Conservation (phyloP, 2,329 filamentous ascomycete genomes). For the Beauveria caledonica region DNA sequence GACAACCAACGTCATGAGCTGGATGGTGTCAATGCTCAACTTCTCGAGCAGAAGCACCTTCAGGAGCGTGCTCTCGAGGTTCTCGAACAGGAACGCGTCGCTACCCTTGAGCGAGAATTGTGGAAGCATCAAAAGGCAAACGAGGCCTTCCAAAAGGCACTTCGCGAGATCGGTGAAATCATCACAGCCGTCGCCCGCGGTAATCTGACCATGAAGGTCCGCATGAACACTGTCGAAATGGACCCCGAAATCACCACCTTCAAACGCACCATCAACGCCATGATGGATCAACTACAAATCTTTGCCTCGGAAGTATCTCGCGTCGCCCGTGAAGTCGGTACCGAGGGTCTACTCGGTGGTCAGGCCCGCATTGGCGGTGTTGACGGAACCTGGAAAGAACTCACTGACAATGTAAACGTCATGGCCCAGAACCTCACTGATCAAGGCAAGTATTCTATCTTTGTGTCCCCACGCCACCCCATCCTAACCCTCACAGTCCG, state of each 20-base stretch:
- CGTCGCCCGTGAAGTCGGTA: conserved; percentile 90
- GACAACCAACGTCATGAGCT: conserved; percentile 81
- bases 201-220: conserved; percentile 92
- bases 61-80: conserved; percentile 75
- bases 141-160: conserved; percentile 93
- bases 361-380: conserved; percentile 92
- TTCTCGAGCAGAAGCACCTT: conserved; percentile 76
- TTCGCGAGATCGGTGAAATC: conserved; percentile 94
- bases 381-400: conserved; percentile 94
- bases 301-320: conserved; percentile 95
- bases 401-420: conserved; percentile 83
- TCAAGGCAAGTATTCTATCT: conserved; percentile 43
- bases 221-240: conserved; percentile 93
- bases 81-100: conserved; percentile 81
- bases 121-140: conserved; percentile 98
- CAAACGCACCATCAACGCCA: conserved; percentile 96
- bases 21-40: conserved; percentile 74
- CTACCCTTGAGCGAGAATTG: conserved; percentile 82
- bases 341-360: conserved; percentile 86
- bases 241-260: conserved; percentile 97
- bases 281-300: conserved; percentile 97
- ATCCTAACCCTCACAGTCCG: conserved; percentile 45
- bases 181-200: conserved; percentile 93
- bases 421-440: conserved; percentile 79
- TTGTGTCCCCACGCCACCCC: neutral